These are phyloP conservation scores for Coemansia sp. DNA, from an alignment of 192 early-diverging fungal genomes.

Conservation along the genomic window DNA sequence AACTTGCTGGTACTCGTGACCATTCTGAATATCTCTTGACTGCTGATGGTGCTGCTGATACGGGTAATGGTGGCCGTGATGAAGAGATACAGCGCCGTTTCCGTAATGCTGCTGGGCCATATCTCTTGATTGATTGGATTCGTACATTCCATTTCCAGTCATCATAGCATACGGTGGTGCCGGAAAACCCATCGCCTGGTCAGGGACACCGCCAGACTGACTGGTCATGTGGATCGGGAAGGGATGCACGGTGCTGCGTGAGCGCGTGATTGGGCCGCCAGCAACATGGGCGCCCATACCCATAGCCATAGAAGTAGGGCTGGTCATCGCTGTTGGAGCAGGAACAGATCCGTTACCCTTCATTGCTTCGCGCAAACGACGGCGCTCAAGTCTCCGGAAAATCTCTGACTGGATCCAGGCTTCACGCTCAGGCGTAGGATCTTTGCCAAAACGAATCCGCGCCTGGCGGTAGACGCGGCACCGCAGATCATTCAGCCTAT, in stretches of 20 bases:
- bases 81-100: slow-evolving; percentile 2
- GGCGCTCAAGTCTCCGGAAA: slow-evolving; percentile 44
- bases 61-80: slow-evolving; percentile 4
- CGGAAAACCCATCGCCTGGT: slow-evolving; percentile 42
- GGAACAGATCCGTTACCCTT: slow-evolving; percentile 44
- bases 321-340: slow-evolving; percentile 30
- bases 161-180: slow-evolving; percentile 50
- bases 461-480: slow-evolving; percentile 71
- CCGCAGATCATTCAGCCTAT: slow-evolving; percentile 66
- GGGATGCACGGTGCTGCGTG: slow-evolving; percentile 41
- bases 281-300: slow-evolving; percentile 13
- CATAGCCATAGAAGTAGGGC: slow-evolving; percentile 25
- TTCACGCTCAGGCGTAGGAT: slow-evolving; percentile 58
- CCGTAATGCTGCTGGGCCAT: slow-evolving; percentile 16
- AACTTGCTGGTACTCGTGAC: slow-evolving; percentile 8
- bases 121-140: slow-evolving; percentile 2
- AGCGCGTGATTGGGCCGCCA: slow-evolving; percentile 43
- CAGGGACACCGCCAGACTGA: slow-evolving; percentile 8
- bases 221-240: slow-evolving; percentile 39
- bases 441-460: slow-evolving; percentile 59
- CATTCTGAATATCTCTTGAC: slow-evolving; percentile 9
- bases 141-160: slow-evolving; percentile 23
- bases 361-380: slow-evolving; percentile 48
- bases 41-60: slow-evolving; percentile 13
- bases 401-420: slow-evolving; percentile 69